Percentiles rank a stretch among this genome's conserved stretches.
phyloP scores from a whole-genome alignment of 164 flowering plant genomes.

The Chimonanthus salicifolius region DNA sequence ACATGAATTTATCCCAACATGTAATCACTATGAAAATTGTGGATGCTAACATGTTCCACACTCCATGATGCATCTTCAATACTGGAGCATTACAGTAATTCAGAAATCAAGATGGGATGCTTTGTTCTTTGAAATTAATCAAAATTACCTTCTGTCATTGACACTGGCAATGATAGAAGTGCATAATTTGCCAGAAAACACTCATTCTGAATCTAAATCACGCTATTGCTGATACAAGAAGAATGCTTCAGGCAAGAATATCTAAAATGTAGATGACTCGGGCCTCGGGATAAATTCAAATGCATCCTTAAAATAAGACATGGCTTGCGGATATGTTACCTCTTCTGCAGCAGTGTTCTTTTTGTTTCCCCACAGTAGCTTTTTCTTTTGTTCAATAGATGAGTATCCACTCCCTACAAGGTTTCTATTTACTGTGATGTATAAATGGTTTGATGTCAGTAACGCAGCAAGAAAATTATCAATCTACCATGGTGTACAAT shows the following conservation, averaged over 20 bases:
- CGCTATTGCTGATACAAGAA: too few relatives aligned
- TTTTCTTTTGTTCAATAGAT: conserved; percentile 94
- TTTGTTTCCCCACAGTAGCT: conserved; percentile 90
- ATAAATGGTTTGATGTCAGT: not conserved
- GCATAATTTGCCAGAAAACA: too few relatives aligned
- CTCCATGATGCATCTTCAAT: too few relatives aligned
- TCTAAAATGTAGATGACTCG: not conserved
- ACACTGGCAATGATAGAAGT: not conserved
- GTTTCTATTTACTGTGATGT: conserved; percentile 50
- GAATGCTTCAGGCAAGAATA: too few relatives aligned
- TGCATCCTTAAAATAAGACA: not conserved
- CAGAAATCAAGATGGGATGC: too few relatives aligned
- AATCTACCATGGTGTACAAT: too few relatives aligned
- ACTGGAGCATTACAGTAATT: too few relatives aligned
- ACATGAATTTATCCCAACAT: not conserved
- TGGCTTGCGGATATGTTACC: conserved; percentile 35
- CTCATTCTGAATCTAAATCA: too few relatives aligned
- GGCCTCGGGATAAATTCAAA: not conserved
- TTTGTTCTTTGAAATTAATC: not conserved
- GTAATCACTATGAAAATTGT: too few relatives aligned
- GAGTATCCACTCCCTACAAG: conserved; percentile 65
- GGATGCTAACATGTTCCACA: too few relatives aligned
- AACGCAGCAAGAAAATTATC: not conserved
- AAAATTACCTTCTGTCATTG: not conserved
- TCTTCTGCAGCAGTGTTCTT: conserved; percentile 65